Percentiles rank a stretch among this genome's conserved stretches.
These are phyloP conservation scores for Simmondsia chinensis DNA, from an alignment of 148 eudicot species.

Conservation along the genomic window DNA sequence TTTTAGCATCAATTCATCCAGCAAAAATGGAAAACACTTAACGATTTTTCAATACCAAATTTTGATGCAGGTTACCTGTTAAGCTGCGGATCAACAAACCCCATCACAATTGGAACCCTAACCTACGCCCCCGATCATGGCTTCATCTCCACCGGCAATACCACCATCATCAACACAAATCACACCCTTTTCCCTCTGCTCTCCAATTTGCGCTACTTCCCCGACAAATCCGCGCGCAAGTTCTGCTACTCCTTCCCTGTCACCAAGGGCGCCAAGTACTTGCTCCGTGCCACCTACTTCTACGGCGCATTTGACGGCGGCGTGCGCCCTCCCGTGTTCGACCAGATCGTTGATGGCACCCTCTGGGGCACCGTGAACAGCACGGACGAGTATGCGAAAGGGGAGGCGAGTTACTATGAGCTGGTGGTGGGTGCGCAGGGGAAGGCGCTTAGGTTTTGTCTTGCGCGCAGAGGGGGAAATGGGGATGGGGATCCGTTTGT, in stretches of 20 bases:
- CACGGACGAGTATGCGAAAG: constrained; percentile 46
- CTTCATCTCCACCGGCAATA: constrained; percentile 41
- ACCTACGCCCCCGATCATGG: constrained; percentile 42
- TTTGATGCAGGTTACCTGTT: constrained; percentile 38
- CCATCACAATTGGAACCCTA: constrained; percentile 15
- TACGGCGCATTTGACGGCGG: constrained; percentile 82
- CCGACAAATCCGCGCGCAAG: constrained; percentile 34
- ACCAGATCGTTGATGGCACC: constrained; percentile 77
- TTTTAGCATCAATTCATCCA: too few relatives aligned
- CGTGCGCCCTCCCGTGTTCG: constrained; percentile 60
- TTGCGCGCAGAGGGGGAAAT: constrained; percentile 43
- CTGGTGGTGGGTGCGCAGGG: constrained; percentile 36
- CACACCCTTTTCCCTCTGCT: constrained; percentile 31
- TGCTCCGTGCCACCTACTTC: constrained; percentile 54
- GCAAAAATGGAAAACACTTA: too few relatives aligned
- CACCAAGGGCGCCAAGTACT: constrained; percentile 33
- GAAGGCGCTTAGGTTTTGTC: constrained; percentile 39
- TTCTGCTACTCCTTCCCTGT: constrained; percentile 54
- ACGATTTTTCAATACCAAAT: too few relatives aligned
- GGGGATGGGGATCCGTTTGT: constrained; percentile 48
- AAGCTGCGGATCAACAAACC: constrained; percentile 47
- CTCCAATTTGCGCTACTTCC: constrained; percentile 50
- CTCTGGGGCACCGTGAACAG: constrained; percentile 74
- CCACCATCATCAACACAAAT: constrained; percentile 20
- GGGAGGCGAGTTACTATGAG: constrained; percentile 68